Base-by-base conservation (phyloP, 257 asterid genomes). In the Solanum dulcamara region DNA sequence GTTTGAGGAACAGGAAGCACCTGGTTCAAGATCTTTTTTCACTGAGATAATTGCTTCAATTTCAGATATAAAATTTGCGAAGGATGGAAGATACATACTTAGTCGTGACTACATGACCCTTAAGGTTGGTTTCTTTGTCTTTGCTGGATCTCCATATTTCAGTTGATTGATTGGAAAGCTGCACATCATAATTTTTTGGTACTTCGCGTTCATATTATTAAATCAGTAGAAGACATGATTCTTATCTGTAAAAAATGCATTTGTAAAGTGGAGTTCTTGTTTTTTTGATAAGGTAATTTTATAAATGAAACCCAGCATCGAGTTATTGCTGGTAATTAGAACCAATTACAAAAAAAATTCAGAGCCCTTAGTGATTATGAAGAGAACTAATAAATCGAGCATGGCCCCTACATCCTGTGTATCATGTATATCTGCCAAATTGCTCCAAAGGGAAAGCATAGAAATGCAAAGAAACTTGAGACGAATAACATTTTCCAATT, bases 51-150 rank as follows among this genome's bases (percentile, higher is more conserved):
- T 94, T 89, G 93, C 98, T 84, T 94, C 98, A 38, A 87, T 94
- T 86, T 94, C 98, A 50, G 98, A 94, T 90, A 91, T 94, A 88
- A 94, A 94, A 90, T 94, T 94, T 89, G 93, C 96, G 0, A 91
- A 88, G 92, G 96, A 91, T 85, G 98, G 98, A 80, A 91, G 98
- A 91, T 90, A 92, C 87, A 70, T 94, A 84, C 89, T 94, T 87
- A 93, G 98, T 88, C 98, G 98, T 83, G 98, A 94, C 88, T 94
- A 93, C 91, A 94, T 94, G 98, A 93, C 96, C 83, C 98, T 94
- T 71, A 94, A 94, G 98, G 98, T 94, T 85, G 57, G 81, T 67
- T 82, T 35, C 26, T 32, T 18, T 9, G 44, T 79, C 40, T 75
- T 14, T 48, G n/a, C 83, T 79, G 83, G 66, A 79, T 48, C 46